Evolutionary conservation across 176 grass and related monocot species (phyloP).

Genomic region (Hsuehochloa calcarea): DNA sequence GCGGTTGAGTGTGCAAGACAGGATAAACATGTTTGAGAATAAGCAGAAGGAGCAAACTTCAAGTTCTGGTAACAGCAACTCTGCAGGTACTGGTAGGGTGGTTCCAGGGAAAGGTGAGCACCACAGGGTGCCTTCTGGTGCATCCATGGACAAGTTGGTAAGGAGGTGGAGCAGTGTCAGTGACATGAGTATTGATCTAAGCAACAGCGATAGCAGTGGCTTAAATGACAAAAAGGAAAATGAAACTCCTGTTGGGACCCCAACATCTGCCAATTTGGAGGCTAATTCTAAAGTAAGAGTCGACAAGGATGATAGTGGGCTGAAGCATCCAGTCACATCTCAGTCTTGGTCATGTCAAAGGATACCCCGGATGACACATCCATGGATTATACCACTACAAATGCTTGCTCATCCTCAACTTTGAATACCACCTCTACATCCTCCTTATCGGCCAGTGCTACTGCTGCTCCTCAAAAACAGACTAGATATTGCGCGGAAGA

Average conservation of each 20-base stretch:
- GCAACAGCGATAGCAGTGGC: slow-evolving; percentile 50
- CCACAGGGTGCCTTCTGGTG: slow-evolving; percentile 77
- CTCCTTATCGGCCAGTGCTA: neutral
- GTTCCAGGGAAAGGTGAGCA: slow-evolving; percentile 75
- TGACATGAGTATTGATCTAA: slow-evolving; percentile 96
- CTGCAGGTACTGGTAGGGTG: slow-evolving; percentile 49
- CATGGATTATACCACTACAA: slow-evolving; percentile 18
- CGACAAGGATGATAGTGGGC: slow-evolving; percentile 39
- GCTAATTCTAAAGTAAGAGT: slow-evolving; percentile 43
- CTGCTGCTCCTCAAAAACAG: slow-evolving; percentile 23
- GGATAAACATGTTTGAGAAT: slow-evolving; percentile 93
- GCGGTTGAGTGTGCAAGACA: slow-evolving; percentile 88
- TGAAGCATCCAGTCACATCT: slow-evolving; percentile 48
- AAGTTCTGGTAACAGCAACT: slow-evolving; percentile 60
- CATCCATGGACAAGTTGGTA: slow-evolving; percentile 78
- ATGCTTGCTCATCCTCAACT: slow-evolving; percentile 23
- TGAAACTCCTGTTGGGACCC: slow-evolving; percentile 56
- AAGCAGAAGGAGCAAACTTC: slow-evolving; percentile 79
- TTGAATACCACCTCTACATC: slow-evolving; percentile 18
- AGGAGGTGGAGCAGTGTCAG: slow-evolving; percentile 94
- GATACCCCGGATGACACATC: slow-evolving; percentile 26
- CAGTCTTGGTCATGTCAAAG: slow-evolving; percentile 39
- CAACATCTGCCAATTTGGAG: slow-evolving; percentile 58
- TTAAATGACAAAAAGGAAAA: slow-evolving; percentile 66
- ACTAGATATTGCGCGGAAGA: slow-evolving; percentile 34